phyloP scores from a whole-genome alignment of 176 grass and related monocot genomes.

The Poa pratensis region DNA sequence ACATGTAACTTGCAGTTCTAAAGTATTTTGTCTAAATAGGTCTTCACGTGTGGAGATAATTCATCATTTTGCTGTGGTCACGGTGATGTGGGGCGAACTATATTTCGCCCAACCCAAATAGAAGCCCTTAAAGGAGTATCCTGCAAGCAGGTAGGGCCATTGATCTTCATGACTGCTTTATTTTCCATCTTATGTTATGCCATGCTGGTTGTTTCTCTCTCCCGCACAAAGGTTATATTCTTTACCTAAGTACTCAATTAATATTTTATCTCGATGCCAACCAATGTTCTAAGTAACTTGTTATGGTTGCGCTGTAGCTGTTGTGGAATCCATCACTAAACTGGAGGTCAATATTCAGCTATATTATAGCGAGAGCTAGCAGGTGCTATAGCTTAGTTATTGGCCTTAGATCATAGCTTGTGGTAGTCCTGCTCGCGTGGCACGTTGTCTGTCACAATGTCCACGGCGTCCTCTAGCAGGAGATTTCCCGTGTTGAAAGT shows the following conservation, averaged over 20 bases:
- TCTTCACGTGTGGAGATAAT: constrained; percentile 98
- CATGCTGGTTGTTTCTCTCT: not conserved
- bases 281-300: not conserved
- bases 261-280: not conserved
- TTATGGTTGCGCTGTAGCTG: not conserved
- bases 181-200: constrained; percentile 1
- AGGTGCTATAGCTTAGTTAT: not conserved
- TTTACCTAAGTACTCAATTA: constrained; percentile 8
- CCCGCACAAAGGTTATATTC: not conserved
- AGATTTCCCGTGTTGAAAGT: no score
- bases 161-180: constrained; percentile 31
- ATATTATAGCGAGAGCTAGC: not conserved
- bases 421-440: not conserved
- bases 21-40: constrained; percentile 51
- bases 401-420: not conserved
- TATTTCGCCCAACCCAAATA: constrained; percentile 91
- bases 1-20: not conserved
- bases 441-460: no score
- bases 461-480: no score
- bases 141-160: constrained; percentile 79
- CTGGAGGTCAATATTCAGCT: not conserved
- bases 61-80: constrained; percentile 98
- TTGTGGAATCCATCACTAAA: not conserved
- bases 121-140: constrained; percentile 67
- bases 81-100: constrained; percentile 76